Evolutionary conservation across 2,329 filamentous ascomycete species (phyloP), one percentile per base, ranked within the genome.

Genomic region (Calycina herbarum): DNA sequence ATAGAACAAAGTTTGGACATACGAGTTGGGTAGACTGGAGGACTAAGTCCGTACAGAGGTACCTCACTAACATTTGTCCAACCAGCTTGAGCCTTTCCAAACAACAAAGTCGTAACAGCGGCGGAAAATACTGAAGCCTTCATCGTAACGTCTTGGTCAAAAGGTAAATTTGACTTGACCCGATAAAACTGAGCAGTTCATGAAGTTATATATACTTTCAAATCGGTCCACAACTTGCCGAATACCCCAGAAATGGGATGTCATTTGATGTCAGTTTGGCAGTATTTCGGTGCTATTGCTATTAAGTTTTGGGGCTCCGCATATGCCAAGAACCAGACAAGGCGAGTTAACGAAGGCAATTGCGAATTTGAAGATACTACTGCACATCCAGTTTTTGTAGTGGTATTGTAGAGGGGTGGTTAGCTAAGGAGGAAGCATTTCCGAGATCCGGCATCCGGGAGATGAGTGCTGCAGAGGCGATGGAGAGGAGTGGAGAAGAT

Each of bases 31-130:
- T 64, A 64, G 7, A 64, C 56, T 4, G 62, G 62, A 5, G 56
- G 56, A 64, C 65, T 67, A 13, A 65, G 60, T 10, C 66, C 66
- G 56, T 67, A 67, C 6, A 65, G 48, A 27, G 66, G 66, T 3
- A 65, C 66, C 31, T 65, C 66, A 40, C 63, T 65, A 20, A 63
- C 63, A 48, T 67, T 67, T 15, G 66, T 67, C 60, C 61, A 67
- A 6, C 59, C 66, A 40, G 63, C 66, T 6, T 59, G 33, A 29
- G 57, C 57, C 13, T 54, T 35, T 8, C 10, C 29, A 51, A 51
- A 51, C 20, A 65, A 20, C 38, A 67, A 51, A n/a, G 59, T 38
- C 20, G 48, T 20, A 35, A 24, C 13, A 7, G 42, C 64, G n/a
- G 45, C 20, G 4, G 20, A 51, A 51, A 51, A 3, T 6, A 51